phyloP scores from a whole-genome alignment of 345 rosid species.

The Ceriops zippeliana region DNA sequence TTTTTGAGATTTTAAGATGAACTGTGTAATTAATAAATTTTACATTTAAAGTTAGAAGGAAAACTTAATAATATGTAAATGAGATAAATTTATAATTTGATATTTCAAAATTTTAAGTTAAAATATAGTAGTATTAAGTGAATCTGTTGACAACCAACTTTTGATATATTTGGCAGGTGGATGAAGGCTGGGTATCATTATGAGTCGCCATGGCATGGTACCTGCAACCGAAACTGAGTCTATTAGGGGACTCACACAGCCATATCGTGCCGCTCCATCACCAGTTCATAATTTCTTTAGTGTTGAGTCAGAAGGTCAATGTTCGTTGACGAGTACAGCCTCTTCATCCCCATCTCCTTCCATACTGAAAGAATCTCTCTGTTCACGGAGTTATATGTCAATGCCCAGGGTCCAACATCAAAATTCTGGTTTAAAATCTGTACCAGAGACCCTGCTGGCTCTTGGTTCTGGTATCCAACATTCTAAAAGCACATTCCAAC shows the following conservation, averaged over 20 bases:
- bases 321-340: slow-evolving; percentile 25
- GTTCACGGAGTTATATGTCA: slow-evolving; percentile 18
- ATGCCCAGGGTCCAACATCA: slow-evolving; percentile 18
- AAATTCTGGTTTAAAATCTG: slow-evolving; percentile 24
- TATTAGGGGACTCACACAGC: slow-evolving; percentile 10
- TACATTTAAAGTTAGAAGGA: no score
- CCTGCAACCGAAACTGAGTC: slow-evolving; percentile 15
- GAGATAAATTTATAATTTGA: no score
- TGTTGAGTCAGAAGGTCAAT: slow-evolving; percentile 31
- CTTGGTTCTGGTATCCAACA: slow-evolving; percentile 33
- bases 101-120: no score
- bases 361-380: slow-evolving; percentile 33
- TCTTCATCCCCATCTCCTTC: slow-evolving; percentile 37
- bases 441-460: slow-evolving; percentile 39
- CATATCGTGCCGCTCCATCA: slow-evolving; percentile 9
- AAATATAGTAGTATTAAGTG: no score
- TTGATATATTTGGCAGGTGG: not conserved
- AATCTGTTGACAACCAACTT: no score
- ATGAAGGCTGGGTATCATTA: slow-evolving; percentile 3
- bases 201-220: slow-evolving; percentile 16
- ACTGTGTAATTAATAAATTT: no score
- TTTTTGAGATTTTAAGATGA: not conserved
- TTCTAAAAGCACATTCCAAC: slow-evolving; percentile 47
- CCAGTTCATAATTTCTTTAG: slow-evolving; percentile 20
- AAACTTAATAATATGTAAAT: no score